Base-by-base conservation (phyloP, 768 basidiomycete species). In the Crassisporium funariophilum region DNA sequence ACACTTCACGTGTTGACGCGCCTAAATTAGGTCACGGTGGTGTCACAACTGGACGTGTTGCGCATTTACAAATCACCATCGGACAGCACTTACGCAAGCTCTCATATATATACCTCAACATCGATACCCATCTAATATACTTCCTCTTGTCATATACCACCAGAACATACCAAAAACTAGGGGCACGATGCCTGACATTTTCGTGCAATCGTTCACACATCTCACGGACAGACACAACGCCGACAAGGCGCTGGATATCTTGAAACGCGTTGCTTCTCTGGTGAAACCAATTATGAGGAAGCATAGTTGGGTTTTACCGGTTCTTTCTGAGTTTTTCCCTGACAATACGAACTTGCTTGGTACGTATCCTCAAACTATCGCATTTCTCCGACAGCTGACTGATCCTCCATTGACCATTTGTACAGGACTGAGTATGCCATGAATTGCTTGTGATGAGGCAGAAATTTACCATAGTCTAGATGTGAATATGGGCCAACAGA, bases 261-360 rank as follows among this genome's bases (percentile, higher is more conserved):
- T 94, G 27, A 78, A 86, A 55, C 76, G 77, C 51, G 74, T 90
- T 22, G 84, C 86, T 0, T 83, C 84, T 1, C 75, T 91, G 39
- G 91, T 95, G 40, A 95, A 94, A 64, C 95, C 95, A 5, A 92
- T 98, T 54, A 97, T 97, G 94, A 74, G 84, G 47, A 90, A 85
- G 54, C 86, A 86, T 55, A 69, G 69, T 4, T 98, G 94, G 94
- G 74, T 77, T 20, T 72, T 92, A 20, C 86, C 88, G 20, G 75
- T 82, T 1, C 79, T 91, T n/a, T 71, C 83, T n/a, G 90, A 95
- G 65, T 93, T 95, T 75, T 91, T 88, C 56, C 92, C 92, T 4
- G 79, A 83, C 8, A 79, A 79, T 41, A 77, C 83, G 0, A 82
- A 75, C 60, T 70, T 95, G 15, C 68, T 92, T 22, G 91, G 92